Evolutionary conservation across 106 monocot genomes (phyloP), one percentile per base, ranked within the genome.

Genomic region (Dendrobium nobile): DNA sequence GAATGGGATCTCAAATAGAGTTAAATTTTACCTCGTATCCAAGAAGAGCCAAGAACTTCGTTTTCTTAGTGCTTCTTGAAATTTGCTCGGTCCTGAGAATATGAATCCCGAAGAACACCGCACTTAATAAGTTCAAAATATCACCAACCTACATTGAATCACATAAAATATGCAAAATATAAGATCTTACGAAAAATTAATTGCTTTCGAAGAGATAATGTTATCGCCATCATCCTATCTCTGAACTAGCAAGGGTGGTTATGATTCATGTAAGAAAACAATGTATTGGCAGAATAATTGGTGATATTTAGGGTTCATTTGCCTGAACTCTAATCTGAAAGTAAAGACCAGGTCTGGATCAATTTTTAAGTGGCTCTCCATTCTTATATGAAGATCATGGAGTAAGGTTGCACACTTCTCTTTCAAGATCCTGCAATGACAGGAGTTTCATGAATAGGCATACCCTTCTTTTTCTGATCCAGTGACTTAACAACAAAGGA

Each of bases 61-160:
- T 78, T 47, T 88, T 96, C 43, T 90, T 87, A 6, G 88, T 96
- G 81, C 8, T 88, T 87, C 88, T 82, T 67, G 90, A 90, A 67
- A 96, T 86, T 79, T 93, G 90, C 47, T 93, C 91, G 40, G 93
- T 96, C 27, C 93, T 87, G 13, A 93, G 74, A 65, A 93, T 91
- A 79, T 93, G 96, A 54, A 96, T 91, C 43, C 91, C 93, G 80
- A 93, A 96, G 79, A 90, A 96, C 19, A 92, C 77, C 0, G 93
- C 90, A 76, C 91, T 91, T 79, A 96, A 76, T 75, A 93, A 67
- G 77, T 90, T 96, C 45, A 96, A 78, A 81, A 92, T 33, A 86
- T 96, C 96, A 54, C 96, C 93, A 80, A 88, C 90, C 93, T 96
- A 68, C 43, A 80, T 24, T 75, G 48, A 64, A 45, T 79, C 17